Evolutionary conservation across 2,329 filamentous ascomycete species (phyloP), one percentile per base, ranked within the genome.

Genomic region (Penicillium rolfsii): DNA sequence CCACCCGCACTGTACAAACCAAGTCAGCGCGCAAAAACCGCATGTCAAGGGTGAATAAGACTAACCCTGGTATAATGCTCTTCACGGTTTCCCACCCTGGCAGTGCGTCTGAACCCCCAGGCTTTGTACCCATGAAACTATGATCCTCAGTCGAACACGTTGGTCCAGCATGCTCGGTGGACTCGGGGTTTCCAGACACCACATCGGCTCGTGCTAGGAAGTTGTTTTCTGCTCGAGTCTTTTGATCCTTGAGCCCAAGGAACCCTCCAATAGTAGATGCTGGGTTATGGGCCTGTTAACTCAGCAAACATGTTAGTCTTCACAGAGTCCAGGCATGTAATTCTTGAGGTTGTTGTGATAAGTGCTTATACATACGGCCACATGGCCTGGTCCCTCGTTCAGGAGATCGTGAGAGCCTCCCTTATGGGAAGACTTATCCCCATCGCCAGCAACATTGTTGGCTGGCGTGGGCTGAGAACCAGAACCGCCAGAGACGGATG

Each of bases 131-230:
- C 71, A 71, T 72, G 41, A 76, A 76, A 19, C 64, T 72, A 49
- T 73, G 71, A 54, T 76, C 74, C 55, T 76, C 73, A n/a, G 53
- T 65, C 5, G 65, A 63, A 50, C 69, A 71, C n/a, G 67, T 66
- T 3, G 65, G 64, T 24, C 70, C 61, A 3, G 61, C 59, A 19
- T 46, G 11, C 3, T 58, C 61, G 5, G 55, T 63, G 22, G 26
- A 61, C 3, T 60, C 45, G 4, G 19, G 48, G 1, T 63, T 53
- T 0, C 41, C 55, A 5, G 55, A 49, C 9, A 36, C 61, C 19
- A 59, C 14, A 48, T 63, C 62, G 26, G 57, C 59, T 4, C 64
- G 67, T 1, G 60, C 48, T 46, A 60, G 24, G 30, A 62, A 72
- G 12, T 73, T 67, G 1, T 58, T 43, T 28, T 68, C 64, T 1